Evolutionary conservation across 1,284 basidiomycete genomes (phyloP).

Genomic region (Cryptococcus sp.): DNA sequence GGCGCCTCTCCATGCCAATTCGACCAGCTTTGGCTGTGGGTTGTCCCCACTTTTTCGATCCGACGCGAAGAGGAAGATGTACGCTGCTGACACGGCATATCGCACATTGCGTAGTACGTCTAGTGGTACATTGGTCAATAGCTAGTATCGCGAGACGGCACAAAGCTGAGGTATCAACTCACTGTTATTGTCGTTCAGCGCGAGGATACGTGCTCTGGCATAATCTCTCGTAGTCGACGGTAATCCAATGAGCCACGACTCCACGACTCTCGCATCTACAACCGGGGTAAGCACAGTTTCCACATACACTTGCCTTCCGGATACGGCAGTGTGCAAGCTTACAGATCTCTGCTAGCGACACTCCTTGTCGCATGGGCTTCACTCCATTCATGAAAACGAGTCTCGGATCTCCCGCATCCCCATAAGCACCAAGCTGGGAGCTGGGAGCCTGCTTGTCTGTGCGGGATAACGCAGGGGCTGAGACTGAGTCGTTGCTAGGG

Average conservation of each 20-base stretch:
- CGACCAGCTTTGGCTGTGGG: slow-evolving; percentile 27
- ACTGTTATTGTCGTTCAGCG: slow-evolving; percentile 32
- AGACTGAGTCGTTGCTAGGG: background rate
- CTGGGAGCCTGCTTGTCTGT: background rate
- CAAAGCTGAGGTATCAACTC: background rate
- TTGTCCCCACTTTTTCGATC: slow-evolving; percentile 9
- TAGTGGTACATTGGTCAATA: slow-evolving; percentile 1
- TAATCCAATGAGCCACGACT: slow-evolving; percentile 36
- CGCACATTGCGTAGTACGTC: slow-evolving; percentile 30
- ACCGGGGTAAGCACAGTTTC: background rate
- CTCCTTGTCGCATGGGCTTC: slow-evolving; percentile 29
- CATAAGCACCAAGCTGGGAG: background rate
- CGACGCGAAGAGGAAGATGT: slow-evolving; percentile 33
- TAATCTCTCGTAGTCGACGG: slow-evolving; percentile 29
- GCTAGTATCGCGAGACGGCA: background rate
- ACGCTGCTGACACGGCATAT: slow-evolving; percentile 33
- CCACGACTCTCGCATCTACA: slow-evolving; percentile 32
- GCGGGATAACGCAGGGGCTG: background rate
- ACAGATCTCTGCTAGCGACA: slow-evolving; percentile 35
- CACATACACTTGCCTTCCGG: background rate
- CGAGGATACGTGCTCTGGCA: slow-evolving; percentile 27
- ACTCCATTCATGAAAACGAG: slow-evolving; percentile 23
- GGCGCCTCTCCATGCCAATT: slow-evolving; percentile 29
- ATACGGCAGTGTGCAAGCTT: background rate
- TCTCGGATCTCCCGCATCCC: slow-evolving; percentile 8